These are phyloP conservation scores for Raffaelea ambrosiae DNA, from an alignment of 2,329 filamentous ascomycete species.

Conservation along the genomic window DNA sequence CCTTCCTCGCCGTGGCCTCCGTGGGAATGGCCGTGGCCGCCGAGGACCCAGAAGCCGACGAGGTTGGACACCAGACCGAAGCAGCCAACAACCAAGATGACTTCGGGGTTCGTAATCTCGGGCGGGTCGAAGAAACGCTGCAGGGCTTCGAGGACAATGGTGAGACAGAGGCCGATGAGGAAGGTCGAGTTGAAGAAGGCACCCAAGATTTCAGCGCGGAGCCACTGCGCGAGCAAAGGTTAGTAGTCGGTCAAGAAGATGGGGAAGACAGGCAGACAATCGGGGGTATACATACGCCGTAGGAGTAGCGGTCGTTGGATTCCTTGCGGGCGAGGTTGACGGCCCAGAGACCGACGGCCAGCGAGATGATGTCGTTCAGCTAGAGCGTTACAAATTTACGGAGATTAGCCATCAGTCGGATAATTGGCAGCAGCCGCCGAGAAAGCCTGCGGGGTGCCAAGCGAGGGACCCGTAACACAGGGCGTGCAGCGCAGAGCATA, in stretches of 20 bases:
- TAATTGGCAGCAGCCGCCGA: no score
- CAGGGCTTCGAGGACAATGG: constrained; percentile 91
- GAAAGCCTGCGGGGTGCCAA: neutral
- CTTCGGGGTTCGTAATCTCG: constrained; percentile 71
- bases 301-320: constrained; percentile 87
- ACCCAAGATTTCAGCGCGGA: constrained; percentile 92
- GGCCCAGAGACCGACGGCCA: constrained; percentile 89
- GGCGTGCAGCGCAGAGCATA: no score
- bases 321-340: constrained; percentile 80
- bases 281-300: constrained; percentile 58
- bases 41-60: constrained; percentile 80
- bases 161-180: constrained; percentile 89
- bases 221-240: constrained; percentile 60
- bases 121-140: constrained; percentile 88
- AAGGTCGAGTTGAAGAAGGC: constrained; percentile 97
- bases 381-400: constrained; percentile 22
- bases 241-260: neutral
- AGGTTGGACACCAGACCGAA: constrained; percentile 83
- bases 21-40: constrained; percentile 84
- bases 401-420: no score
- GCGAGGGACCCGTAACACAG: no score
- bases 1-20: constrained; percentile 48
- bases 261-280: neutral
- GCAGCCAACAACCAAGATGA: constrained; percentile 85
- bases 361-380: constrained; percentile 95